These are phyloP conservation scores for Melaleuca alternifolia DNA, from an alignment of 345 rosid genomes.

Conservation along the genomic window DNA sequence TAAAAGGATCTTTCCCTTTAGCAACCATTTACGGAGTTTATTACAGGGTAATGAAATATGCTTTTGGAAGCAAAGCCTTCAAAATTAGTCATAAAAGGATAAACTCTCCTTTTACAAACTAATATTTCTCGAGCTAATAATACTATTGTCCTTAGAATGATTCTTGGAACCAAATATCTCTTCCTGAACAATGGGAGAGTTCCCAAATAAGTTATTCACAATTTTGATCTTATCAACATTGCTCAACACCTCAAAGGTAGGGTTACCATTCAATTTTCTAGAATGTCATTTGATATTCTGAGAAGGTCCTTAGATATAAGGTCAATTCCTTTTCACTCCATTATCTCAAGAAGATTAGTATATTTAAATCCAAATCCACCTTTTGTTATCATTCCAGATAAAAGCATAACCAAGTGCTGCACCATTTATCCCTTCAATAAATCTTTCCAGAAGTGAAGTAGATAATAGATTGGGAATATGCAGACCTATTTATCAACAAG, in stretches of 20 bases:
- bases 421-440: neutral
- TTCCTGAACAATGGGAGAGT: neutral
- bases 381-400: too few species aligned
- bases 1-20: neutral
- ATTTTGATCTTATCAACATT: neutral
- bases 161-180: neutral
- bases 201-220: neutral
- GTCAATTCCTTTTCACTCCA: too few species aligned
- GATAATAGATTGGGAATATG: neutral
- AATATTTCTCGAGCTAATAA: neutral
- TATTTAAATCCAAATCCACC: too few species aligned
- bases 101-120: neutral
- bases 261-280: neutral
- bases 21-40: neutral
- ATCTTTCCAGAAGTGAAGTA: neutral
- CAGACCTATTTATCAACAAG: neutral
- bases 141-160: neutral
- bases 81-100: neutral
- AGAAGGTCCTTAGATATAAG: neutral
- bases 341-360: too few species aligned
- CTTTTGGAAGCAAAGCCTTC: neutral
- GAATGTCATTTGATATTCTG: neutral
- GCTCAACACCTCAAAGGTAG: neutral
- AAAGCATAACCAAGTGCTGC: neutral
- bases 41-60: neutral